Percentiles rank a stretch among this genome's conserved stretches.
These are phyloP conservation scores for Lactarius trivialis DNA, from an alignment of 768 basidiomycete species.

Conservation along the genomic window DNA sequence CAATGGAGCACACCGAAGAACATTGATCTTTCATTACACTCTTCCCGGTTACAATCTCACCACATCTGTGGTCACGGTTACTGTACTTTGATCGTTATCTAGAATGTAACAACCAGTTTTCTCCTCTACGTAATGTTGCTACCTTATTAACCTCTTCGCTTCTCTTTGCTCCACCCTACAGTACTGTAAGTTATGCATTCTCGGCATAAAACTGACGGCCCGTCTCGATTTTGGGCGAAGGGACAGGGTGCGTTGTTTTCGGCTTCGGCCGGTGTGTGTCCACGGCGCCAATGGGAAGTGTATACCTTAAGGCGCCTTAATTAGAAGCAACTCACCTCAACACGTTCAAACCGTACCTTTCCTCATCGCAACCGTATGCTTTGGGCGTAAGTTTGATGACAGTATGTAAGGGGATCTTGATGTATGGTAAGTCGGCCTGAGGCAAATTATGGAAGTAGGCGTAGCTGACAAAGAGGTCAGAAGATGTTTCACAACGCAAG, in stretches of 20 bases:
- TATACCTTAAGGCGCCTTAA: slow-evolving; percentile 46
- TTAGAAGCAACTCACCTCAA: not conserved
- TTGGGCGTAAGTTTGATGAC: slow-evolving; percentile 98
- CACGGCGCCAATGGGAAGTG: slow-evolving; percentile 86
- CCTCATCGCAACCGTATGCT: slow-evolving; percentile 98
- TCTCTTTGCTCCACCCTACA: not conserved
- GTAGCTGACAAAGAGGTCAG: slow-evolving; percentile 48
- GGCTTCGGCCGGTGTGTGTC: slow-evolving; percentile 82
- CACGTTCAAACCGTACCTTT: slow-evolving; percentile 47
- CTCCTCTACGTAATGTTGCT: not conserved
- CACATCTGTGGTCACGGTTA: not conserved
- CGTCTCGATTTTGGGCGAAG: slow-evolving; percentile 14
- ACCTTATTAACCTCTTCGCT: not conserved
- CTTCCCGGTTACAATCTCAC: not conserved
- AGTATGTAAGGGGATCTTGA: slow-evolving; percentile 95
- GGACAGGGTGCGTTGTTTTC: slow-evolving; percentile 21
- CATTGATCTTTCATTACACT: not conserved
- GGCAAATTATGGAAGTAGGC: slow-evolving; percentile 93
- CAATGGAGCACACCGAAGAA: not conserved
- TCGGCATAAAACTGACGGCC: slow-evolving; percentile 25
- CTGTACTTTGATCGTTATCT: not conserved
- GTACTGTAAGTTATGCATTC: too few relatives aligned
- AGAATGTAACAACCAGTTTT: not conserved
- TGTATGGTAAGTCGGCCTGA: slow-evolving; percentile 92
- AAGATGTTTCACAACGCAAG: not conserved